Evolutionary conservation across 805 yeast species (phyloP).

Genomic region (Candida anglica): DNA sequence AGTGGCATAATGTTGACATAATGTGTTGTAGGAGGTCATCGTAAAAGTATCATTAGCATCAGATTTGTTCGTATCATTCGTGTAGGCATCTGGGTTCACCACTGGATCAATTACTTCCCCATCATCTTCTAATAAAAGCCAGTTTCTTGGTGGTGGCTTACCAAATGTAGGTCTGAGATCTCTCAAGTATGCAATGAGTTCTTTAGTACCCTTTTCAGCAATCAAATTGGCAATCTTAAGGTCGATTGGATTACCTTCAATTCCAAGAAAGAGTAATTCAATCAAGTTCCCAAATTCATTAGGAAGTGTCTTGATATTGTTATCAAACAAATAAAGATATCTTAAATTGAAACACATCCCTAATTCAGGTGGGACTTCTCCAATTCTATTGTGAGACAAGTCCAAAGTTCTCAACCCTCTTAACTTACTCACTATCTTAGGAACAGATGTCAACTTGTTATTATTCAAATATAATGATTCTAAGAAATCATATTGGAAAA

Average conservation of each 20-base stretch:
- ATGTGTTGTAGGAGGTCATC: slow-evolving; percentile 79
- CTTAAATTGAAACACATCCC: slow-evolving; percentile 79
- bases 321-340: slow-evolving; percentile 84
- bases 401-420: slow-evolving; percentile 78
- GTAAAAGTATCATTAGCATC: slow-evolving; percentile 52
- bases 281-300: slow-evolving; percentile 79
- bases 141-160: slow-evolving; percentile 72
- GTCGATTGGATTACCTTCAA: slow-evolving; percentile 89
- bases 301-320: slow-evolving; percentile 72
- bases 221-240: slow-evolving; percentile 59
- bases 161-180: slow-evolving; percentile 71
- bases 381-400: slow-evolving; percentile 71
- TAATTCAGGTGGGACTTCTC: slow-evolving; percentile 74
- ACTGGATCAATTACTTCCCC: slow-evolving; percentile 52
- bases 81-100: slow-evolving; percentile 27
- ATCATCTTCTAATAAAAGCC: slow-evolving; percentile 77
- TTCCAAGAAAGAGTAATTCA: slow-evolving; percentile 81
- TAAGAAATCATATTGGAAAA: slow-evolving; percentile 78
- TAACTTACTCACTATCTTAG: slow-evolving; percentile 63
- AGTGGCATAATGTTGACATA: slow-evolving; percentile 95
- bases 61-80: slow-evolving; percentile 21
- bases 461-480: slow-evolving; percentile 86
- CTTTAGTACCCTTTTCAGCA: slow-evolving; percentile 81
- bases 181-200: slow-evolving; percentile 73
- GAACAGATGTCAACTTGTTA: slow-evolving; percentile 67